phyloP scores from a whole-genome alignment of 2,329 filamentous ascomycete species.

The Curvularia lunata region DNA sequence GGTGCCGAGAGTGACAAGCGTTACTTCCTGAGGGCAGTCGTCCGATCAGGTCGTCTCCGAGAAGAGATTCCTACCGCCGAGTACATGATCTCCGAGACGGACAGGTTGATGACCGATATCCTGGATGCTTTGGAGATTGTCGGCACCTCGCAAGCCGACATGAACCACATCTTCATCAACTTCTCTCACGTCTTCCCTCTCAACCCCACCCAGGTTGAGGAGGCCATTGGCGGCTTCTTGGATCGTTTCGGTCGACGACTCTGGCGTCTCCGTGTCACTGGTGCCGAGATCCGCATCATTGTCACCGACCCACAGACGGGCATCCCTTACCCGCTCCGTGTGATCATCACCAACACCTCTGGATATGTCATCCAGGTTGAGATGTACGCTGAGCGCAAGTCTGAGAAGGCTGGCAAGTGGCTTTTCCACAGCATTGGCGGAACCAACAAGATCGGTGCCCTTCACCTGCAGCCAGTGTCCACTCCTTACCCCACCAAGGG shows the following conservation, averaged over 20 bases:
- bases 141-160: constrained; percentile 97
- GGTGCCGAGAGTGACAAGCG: constrained; percentile 95
- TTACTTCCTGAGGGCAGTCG: constrained; percentile 96
- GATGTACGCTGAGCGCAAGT: constrained; percentile 96
- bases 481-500: constrained; percentile 98
- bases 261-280: constrained; percentile 95
- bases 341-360: constrained; percentile 97
- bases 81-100: constrained; percentile 96
- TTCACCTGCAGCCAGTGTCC: constrained; percentile 89
- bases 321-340: constrained; percentile 86
- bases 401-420: constrained; percentile 92
- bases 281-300: constrained; percentile 97
- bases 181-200: constrained; percentile 97
- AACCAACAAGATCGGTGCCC: constrained; percentile 90
- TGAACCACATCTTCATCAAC: constrained; percentile 99
- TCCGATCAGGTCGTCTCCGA: constrained; percentile 89
- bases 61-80: constrained; percentile 99
- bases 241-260: constrained; percentile 94
- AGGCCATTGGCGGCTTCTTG: constrained; percentile 91
- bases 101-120: constrained; percentile 96
- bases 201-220: constrained; percentile 85
- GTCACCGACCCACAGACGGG: constrained; percentile 90
- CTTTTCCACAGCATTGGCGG: constrained; percentile 97
- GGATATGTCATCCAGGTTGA: constrained; percentile 98
- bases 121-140: constrained; percentile 97